A percentile compares a stretch with the other conserved stretches of the same genome.
These are phyloP conservation scores for Blumeria hordei DNA, from an alignment of 2,329 filamentous ascomycete genomes.

Conservation along the genomic window DNA sequence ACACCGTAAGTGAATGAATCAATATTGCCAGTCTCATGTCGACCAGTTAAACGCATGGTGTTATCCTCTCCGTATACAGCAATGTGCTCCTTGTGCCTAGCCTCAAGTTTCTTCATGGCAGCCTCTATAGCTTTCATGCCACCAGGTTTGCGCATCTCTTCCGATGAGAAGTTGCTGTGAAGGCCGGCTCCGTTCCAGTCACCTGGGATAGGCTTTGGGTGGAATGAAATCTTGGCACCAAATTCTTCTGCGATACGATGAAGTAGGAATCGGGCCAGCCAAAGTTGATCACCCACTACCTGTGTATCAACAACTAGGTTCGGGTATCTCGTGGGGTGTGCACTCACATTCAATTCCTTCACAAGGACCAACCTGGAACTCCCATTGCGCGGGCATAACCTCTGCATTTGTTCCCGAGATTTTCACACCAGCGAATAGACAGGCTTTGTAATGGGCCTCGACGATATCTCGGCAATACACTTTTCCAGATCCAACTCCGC, in stretches of 20 bases:
- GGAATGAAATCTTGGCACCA: constrained; percentile 80
- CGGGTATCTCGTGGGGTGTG: background rate
- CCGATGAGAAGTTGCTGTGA: constrained; percentile 80
- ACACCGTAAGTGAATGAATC: constrained; percentile 87
- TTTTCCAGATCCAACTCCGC: constrained; percentile 90
- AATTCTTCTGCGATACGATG: constrained; percentile 89
- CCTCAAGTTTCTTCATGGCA: constrained; percentile 61
- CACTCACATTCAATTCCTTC: constrained; percentile 53
- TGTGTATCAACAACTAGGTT: constrained; percentile 8
- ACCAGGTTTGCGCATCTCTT: constrained; percentile 69
- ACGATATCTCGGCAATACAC: constrained; percentile 97
- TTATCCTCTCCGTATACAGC: constrained; percentile 91
- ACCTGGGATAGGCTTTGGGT: constrained; percentile 85
- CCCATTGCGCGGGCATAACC: constrained; percentile 96
- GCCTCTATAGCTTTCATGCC: constrained; percentile 91
- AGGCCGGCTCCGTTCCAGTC: constrained; percentile 95
- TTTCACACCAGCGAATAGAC: constrained; percentile 67
- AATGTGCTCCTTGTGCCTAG: constrained; percentile 62
- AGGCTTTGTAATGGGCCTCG: constrained; percentile 73
- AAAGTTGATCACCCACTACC: constrained; percentile 81
- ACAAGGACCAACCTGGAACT: constrained; percentile 90
- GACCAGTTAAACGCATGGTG: constrained; percentile 75
- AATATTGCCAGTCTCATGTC: constrained; percentile 82
- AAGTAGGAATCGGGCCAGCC: constrained; percentile 75
- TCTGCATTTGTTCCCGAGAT: constrained; percentile 98